These are phyloP conservation scores for Metschnikowia koreensis DNA, from an alignment of 805 yeast genomes.

Conservation along the genomic window DNA sequence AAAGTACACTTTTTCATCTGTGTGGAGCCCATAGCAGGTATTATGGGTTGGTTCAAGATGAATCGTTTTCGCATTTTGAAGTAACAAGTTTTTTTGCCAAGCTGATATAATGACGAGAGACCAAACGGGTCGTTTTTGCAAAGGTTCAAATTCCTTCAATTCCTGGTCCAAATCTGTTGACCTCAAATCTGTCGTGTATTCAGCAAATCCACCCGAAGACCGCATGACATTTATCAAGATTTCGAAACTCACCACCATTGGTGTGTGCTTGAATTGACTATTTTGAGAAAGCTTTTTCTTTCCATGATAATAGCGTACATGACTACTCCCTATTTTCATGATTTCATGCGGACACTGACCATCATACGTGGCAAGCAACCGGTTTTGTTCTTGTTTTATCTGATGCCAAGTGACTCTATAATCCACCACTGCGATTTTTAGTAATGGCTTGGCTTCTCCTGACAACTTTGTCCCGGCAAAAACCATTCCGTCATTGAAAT, in stretches of 20 bases:
- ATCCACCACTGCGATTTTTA: neutral
- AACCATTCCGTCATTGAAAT: neutral
- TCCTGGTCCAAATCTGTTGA: neutral
- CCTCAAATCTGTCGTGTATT: neutral
- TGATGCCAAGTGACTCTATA: neutral
- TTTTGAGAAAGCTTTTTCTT: neutral
- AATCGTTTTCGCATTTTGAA: neutral
- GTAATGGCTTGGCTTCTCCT: neutral
- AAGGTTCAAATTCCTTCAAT: neutral
- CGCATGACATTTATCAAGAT: neutral
- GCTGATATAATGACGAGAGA: neutral
- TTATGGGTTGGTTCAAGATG: conserved; percentile 1
- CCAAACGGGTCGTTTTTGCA: neutral
- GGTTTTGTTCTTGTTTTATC: neutral
- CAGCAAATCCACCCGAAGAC: neutral
- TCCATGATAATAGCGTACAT: neutral
- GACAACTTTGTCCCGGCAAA: neutral
- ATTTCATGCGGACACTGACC: neutral
- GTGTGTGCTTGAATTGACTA: neutral
- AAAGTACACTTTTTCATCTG: neutral
- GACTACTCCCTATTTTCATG: neutral
- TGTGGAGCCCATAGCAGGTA: neutral
- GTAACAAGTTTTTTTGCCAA: neutral
- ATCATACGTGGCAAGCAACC: neutral
- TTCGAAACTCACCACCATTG: neutral